Evolutionary conservation across 768 basidiomycete genomes (phyloP).

Genomic region (Rhizopogon roseolus): DNA sequence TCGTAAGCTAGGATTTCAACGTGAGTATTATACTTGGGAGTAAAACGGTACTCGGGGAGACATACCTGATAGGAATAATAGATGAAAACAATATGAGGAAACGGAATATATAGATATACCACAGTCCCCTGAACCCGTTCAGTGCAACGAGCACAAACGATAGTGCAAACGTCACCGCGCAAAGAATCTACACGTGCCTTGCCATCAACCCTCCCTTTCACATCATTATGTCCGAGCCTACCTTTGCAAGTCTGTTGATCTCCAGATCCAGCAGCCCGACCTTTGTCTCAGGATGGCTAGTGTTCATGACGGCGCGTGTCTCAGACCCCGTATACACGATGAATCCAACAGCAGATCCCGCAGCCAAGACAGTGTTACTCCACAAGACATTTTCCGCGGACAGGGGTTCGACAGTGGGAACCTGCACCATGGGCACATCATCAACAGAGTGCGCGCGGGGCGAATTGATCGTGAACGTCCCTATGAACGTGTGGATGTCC

Average conservation of each 20-base stretch:
- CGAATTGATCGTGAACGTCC: conserved; percentile 78
- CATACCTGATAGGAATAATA: conserved; percentile 97
- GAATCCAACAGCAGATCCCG: conserved; percentile 89
- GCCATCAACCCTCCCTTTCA: background rate
- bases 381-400: conserved; percentile 95
- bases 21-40: background rate
- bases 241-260: conserved; percentile 95
- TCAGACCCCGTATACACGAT: conserved; percentile 94
- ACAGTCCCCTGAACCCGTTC: conserved; percentile 92
- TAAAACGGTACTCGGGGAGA: conserved; percentile 1
- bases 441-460: conserved; percentile 15
- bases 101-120: conserved; percentile 95
- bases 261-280: conserved; percentile 89
- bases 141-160: conserved; percentile 90
- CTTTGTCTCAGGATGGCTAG: conserved; percentile 94
- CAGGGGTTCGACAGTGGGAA: conserved; percentile 69
- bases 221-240: conserved; percentile 22
- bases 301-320: conserved; percentile 98
- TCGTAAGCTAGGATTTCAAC: conserved; percentile 60
- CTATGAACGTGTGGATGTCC: conserved; percentile 94
- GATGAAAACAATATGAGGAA: conserved; percentile 98
- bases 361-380: conserved; percentile 96
- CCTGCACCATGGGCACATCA: conserved; percentile 36
- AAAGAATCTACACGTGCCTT: conserved; percentile 64
- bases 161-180: conserved; percentile 87